Conservation (phyloP, 176 grass and related monocot genomes). For the Ananas comosus region DNA sequence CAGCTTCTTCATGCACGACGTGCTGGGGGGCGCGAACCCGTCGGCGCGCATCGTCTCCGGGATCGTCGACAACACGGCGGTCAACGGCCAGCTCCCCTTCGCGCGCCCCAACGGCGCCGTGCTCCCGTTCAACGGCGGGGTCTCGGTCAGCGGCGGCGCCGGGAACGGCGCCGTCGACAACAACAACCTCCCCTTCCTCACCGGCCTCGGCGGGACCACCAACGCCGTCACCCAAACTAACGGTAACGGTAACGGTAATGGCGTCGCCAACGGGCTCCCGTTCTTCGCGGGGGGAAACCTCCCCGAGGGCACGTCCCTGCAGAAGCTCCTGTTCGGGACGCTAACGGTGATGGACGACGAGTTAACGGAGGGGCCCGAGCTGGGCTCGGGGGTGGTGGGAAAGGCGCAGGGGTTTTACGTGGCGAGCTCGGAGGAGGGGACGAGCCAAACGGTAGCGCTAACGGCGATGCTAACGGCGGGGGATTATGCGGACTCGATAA, state of each 20-base stretch:
- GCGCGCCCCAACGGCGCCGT: conserved; percentile 51
- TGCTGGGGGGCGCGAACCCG: conserved; percentile 59
- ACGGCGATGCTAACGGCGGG: conserved; percentile 55
- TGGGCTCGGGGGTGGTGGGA: conserved; percentile 33
- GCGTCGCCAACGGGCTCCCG: conserved; percentile 17
- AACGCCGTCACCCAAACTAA: conserved; percentile 28
- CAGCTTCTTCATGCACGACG: conserved; percentile 61
- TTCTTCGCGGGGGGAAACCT: conserved; percentile 54
- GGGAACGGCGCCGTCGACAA: conserved; percentile 53
- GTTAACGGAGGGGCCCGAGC: conserved; percentile 45
- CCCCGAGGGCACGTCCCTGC: conserved; percentile 46
- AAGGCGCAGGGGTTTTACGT: conserved; percentile 63
- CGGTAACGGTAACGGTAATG: conserved; percentile 1
- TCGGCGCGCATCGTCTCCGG: conserved; percentile 56
- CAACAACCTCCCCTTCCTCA: conserved; percentile 70
- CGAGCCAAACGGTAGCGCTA: conserved; percentile 55
- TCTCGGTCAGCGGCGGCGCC: conserved; percentile 39
- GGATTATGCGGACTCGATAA: conserved; percentile 42
- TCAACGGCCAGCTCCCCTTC: conserved; percentile 47
- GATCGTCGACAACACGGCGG: conserved; percentile 39
- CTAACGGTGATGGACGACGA: conserved; percentile 74
- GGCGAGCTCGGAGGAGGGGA: conserved; percentile 46
- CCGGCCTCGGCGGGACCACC: conserved; percentile 54
- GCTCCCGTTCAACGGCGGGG: conserved; percentile 40
- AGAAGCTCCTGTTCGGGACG: conserved; percentile 53